Evolutionary conservation across 352 stramenopile species (phyloP).

Genomic region (Phytophthora fragariae): DNA sequence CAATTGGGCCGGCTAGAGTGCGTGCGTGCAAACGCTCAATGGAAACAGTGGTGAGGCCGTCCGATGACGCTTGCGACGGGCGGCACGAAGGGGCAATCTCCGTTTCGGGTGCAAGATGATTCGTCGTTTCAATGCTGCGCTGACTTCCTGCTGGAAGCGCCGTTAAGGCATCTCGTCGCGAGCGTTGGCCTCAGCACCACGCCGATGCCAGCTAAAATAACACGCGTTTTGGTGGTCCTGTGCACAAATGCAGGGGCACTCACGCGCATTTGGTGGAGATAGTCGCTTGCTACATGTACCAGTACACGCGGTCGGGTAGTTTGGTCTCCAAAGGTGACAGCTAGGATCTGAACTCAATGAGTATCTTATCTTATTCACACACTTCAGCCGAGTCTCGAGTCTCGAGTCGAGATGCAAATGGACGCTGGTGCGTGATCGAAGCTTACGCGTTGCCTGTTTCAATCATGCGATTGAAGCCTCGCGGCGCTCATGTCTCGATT

Average conservation of each 20-base stretch:
- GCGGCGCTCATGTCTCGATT: too few relatives aligned
- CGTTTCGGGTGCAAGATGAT: conserved; percentile 40
- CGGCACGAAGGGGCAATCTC: conserved; percentile 15
- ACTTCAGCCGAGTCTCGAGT: too few relatives aligned
- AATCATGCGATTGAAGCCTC: too few relatives aligned
- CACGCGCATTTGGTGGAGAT: too few relatives aligned
- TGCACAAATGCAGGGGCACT: not conserved
- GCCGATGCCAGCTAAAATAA: not conserved
- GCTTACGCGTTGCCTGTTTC: too few relatives aligned
- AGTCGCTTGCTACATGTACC: too few relatives aligned
- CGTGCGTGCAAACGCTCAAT: not conserved
- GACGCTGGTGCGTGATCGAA: too few relatives aligned
- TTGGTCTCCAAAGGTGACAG: too few relatives aligned
- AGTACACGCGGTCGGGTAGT: too few relatives aligned
- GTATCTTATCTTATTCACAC: too few relatives aligned
- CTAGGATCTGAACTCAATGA: too few relatives aligned
- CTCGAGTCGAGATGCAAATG: too few relatives aligned
- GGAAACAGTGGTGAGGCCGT: conserved; percentile 11
- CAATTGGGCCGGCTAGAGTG: not conserved
- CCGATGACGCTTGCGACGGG: conserved; percentile 10
- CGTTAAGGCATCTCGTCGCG: not conserved
- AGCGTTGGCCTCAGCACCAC: not conserved
- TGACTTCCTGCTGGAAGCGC: not conserved
- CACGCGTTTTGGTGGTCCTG: conserved; percentile 4
- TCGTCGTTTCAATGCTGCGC: conserved; percentile 23